Base-by-base conservation (phyloP, 169 alveolate genomes). In the Cryptosporidium viatorum region DNA sequence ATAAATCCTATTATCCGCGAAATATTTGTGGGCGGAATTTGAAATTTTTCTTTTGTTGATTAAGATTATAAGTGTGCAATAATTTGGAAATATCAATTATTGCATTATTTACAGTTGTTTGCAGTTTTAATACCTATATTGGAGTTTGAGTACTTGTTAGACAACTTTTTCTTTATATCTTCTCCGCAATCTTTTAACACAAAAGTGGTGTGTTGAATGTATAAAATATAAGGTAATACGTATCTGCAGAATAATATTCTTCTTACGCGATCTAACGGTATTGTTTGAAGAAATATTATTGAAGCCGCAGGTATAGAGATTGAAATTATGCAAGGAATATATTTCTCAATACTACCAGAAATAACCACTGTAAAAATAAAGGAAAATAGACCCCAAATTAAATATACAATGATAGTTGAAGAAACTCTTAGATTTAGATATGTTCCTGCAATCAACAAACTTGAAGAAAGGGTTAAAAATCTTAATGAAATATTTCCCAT, bases 241-340 rank as follows among this genome's bases (percentile, higher is more conserved):
- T 73, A 73, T n/a, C 86, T 52, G 33, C 86, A 73, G 18, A 73
- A 73, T 59, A 73, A 55, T 65, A 73, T 73, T 37, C 86, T 52
- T 35, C 86, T 73, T 8, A 73, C 86, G 10, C 86, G 43, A 58
- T 73, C 86, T 35, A 73, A 33, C 31, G 86, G 86, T 67, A 73
- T 73, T 26, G 86, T 73, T 12, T 73, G 86, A 29, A 73, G 58
- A 16, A 73, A 73, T 73, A 73, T 73, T 55, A 73, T 59, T n/a
- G 86, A 55, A 29, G 86, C 70, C n/a, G 86, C 69, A 55, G 86
- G 86, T 3, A 73, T 59, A 7, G 55, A 33, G 33, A 73, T 59
- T 31, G 86, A 41, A 52, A 73, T 29, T 55, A 73, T 52, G 37
- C 86, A 73, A 10, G 86, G 71, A 59, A 73, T 73, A 55, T 73